These are phyloP conservation scores for Ampelocalamus luodianensis DNA, from an alignment of 176 grass and related monocot genomes.

Conservation along the genomic window DNA sequence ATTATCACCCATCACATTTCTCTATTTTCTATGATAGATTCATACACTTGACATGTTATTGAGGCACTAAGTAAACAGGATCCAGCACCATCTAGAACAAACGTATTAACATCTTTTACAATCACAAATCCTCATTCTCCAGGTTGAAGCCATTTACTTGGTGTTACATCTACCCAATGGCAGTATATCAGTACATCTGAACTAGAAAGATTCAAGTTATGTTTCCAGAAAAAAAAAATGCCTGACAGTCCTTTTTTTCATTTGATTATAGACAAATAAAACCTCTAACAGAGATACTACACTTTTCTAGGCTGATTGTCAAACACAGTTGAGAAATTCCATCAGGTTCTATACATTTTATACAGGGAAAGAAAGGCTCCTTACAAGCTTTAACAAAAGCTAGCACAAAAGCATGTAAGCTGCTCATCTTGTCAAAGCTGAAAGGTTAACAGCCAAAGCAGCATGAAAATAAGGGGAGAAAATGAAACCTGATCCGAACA, in stretches of 20 bases:
- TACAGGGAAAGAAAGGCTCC: not conserved
- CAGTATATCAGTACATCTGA: not conserved
- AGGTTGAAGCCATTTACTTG: constrained; percentile 3
- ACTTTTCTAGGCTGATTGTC: not conserved
- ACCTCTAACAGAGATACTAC: not conserved
- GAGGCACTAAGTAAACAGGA: not conserved
- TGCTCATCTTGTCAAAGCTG: constrained; percentile 2
- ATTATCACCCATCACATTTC: not conserved
- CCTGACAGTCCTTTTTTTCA: not conserved
- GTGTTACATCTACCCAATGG: constrained; percentile 5
- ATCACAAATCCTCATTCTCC: not conserved
- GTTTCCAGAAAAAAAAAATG: not conserved
- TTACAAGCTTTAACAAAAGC: not conserved
- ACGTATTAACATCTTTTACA: not conserved
- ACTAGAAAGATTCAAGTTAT: not conserved
- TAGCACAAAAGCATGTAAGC: not conserved
- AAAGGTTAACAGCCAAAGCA: constrained; percentile 8
- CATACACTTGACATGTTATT: not conserved
- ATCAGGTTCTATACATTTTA: constrained; percentile 10
- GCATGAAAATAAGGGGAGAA: not conserved
- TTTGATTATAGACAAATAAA: constrained; percentile 12
- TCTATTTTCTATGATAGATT: not conserved
- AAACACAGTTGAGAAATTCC: not conserved
- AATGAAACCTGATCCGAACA: not conserved
- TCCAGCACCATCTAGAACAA: not conserved